phyloP scores from a whole-genome alignment of 2,329 filamentous ascomycete genomes.

The Myrmaecium sp. region DNA sequence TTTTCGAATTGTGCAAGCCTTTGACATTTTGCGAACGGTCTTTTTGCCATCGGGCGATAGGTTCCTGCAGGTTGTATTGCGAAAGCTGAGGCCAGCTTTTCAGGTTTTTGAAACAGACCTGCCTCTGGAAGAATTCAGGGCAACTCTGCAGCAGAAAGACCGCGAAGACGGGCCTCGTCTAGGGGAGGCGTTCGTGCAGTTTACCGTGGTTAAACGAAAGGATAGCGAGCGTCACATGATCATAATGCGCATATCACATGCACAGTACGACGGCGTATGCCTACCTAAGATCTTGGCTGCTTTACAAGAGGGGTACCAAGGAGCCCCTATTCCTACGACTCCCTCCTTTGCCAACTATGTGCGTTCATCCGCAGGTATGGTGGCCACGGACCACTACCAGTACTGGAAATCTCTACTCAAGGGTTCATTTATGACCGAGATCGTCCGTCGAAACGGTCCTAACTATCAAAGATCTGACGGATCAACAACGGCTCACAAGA shows the following conservation, averaged over 20 bases:
- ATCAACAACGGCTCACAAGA: too few species aligned
- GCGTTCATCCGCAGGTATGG: too few species aligned
- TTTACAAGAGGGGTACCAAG: slow-evolving; percentile 37
- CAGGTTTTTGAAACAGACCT: too few species aligned
- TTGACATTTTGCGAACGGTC: slow-evolving; percentile 50
- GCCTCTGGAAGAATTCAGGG: slow-evolving; percentile 34
- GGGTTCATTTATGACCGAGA: slow-evolving; percentile 18
- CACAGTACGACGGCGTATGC: slow-evolving; percentile 54
- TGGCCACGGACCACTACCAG: slow-evolving; percentile 16
- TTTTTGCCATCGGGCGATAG: slow-evolving; percentile 36
- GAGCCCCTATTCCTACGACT: slow-evolving; percentile 11
- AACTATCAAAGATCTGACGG: slow-evolving; percentile 18
- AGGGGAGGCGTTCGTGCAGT: slow-evolving; percentile 44
- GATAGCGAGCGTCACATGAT: slow-evolving; percentile 28
- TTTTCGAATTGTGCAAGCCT: slow-evolving; percentile 38
- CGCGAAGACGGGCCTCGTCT: slow-evolving; percentile 38
- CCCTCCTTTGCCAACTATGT: slow-evolving; percentile 32
- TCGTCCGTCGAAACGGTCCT: slow-evolving; percentile 15
- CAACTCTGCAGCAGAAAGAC: slow-evolving; percentile 38
- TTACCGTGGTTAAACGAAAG: slow-evolving; percentile 35
- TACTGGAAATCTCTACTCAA: slow-evolving; percentile 16
- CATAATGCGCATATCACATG: slow-evolving; percentile 47
- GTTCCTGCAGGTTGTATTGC: slow-evolving; percentile 42
- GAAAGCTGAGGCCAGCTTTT: slow-evolving; percentile 33
- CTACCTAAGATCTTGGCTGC: slow-evolving; percentile 44